Evolutionary conservation across 495 filamentous ascomycete species (phyloP), one percentile per base, ranked within the genome.

Genomic region (Chaetomium fimeti): DNA sequence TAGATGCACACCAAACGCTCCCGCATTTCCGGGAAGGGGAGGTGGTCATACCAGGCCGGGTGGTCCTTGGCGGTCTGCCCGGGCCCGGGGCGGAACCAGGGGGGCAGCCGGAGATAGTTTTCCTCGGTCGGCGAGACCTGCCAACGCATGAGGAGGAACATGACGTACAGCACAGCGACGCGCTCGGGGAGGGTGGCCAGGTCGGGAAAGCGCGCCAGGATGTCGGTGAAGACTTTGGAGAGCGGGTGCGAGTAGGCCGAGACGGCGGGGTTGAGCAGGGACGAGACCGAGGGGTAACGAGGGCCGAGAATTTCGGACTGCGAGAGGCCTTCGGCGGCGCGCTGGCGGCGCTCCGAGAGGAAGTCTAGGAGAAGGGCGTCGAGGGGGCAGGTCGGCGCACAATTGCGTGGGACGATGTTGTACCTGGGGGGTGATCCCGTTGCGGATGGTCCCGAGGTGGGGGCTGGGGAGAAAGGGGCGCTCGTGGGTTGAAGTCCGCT

Each of bases 81-180:
- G 0, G 83, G 77, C 2, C 83, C 74, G 12, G 91, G 90, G 0
- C 79, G 81, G 18, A 87, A 72, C 84, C 85, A 92, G 2, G 84
- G 75, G 0, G 91, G 90, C 3, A 94, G 71, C 8, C 89, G 81
- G 22, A 86, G 80, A 71, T 88, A 91, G 75, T 90, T 92, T 66
- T 89, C 87, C 52, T 77, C 79, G 5, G 90, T 91, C 0, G 90
- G 90, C 12, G 77, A 80, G 25, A 95, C 86, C 69, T 88, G 86
- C 90, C 90, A 95, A 3, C 91, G 86, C 88, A 92, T 91, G 57
- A 91, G 70, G 11, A 91, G 82, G 73, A 93, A 93, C 90, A 92
- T 93, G 70, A 83, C 75, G 68, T 89, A 91, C n/a, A 93, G 79
- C 7, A 92, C 83, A 20, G 86, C 90, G 4, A 92, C 84, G 67